These are phyloP conservation scores for Leptographium lundbergii DNA, from an alignment of 2,329 filamentous ascomycete species.

Conservation along the genomic window DNA sequence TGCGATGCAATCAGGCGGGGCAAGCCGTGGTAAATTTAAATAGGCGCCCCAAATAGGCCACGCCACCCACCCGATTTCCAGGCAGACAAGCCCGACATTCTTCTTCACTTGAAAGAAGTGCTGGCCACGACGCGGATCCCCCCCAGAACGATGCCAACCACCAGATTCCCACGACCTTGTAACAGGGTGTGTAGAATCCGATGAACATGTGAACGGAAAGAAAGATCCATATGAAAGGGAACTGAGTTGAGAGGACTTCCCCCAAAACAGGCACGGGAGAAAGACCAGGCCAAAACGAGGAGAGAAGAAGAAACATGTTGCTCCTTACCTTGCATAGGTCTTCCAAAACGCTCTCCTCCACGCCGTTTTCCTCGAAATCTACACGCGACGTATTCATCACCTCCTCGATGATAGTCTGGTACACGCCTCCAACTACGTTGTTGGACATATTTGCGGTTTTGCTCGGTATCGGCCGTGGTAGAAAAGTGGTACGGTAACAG, in stretches of 20 bases:
- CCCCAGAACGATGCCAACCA: neutral
- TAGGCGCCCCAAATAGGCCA: constrained; percentile 4
- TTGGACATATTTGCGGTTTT: constrained; percentile 37
- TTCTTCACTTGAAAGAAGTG: constrained; percentile 1
- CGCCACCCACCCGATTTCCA: constrained; percentile 1
- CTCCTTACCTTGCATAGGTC: constrained; percentile 74
- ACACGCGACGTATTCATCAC: constrained; percentile 86
- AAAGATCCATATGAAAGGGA: neutral
- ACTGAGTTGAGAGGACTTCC: neutral
- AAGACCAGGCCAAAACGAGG: neutral
- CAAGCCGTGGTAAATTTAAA: constrained; percentile 15
- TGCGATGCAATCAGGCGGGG: constrained; percentile 8
- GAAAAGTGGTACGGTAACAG: neutral
- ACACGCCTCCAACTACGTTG: constrained; percentile 58
- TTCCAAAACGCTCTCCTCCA: constrained; percentile 75
- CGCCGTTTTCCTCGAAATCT: constrained; percentile 93
- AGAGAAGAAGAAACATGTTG: neutral
- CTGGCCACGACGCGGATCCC: neutral
- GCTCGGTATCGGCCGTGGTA: neutral
- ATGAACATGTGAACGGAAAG: neutral
- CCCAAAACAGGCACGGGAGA: neutral
- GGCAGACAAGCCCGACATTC: neutral
- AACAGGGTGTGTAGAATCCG: neutral
- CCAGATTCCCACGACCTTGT: neutral
- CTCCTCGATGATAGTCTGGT: constrained; percentile 65